Base-by-base conservation (phyloP, 768 basidiomycete species). In the Collybiopsis confluens region DNA sequence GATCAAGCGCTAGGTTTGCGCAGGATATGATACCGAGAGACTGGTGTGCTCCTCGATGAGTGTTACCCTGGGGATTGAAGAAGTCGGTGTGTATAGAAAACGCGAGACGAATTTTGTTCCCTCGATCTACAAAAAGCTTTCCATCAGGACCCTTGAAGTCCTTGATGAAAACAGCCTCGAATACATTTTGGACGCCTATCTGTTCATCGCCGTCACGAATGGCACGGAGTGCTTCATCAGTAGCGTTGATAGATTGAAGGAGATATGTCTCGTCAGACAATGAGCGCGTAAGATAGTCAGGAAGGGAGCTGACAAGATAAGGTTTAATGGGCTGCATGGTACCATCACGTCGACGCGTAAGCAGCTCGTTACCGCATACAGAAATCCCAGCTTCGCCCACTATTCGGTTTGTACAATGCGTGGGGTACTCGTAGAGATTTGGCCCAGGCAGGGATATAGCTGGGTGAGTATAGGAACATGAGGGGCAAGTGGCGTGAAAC, bases 11-110 rank as follows among this genome's bases (percentile, higher is more conserved):
- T 3, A 53, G 33, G 21, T 43, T 53, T 6, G 52, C 62, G 30
- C 69, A 58, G 0, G 66, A 67, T 9, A 73, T 66, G 10, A 73
- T 48, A 1, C 69, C 67, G 11, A 63, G 56, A 0, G 70, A 73
- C 0, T 60, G 56, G n/a, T 54, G 61, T 16, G 60, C 60, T 28
- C 68, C 67, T 4, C 55, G 43, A 10, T 60, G 58, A 4, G 24
- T 54, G 11, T 61, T 64, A 1, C 66, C 63, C 18, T 72, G 52
- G 0, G 70, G 59, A 43, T 72, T 69, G 59, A 75, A 74, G 40
- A 68, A 67, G 49, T 73, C 66, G 1, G 72, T 27, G n/a, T 68
- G 59, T 0, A 72, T 55, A 0, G 58, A 58, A 45, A 70, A 68
- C 0, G 64, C 58, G n/a, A 61, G 50, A 43, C 60, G 45, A 37